phyloP scores from a whole-genome alignment of 2,329 filamentous ascomycete genomes.

The Magnaporthiopsis rhizophila region DNA sequence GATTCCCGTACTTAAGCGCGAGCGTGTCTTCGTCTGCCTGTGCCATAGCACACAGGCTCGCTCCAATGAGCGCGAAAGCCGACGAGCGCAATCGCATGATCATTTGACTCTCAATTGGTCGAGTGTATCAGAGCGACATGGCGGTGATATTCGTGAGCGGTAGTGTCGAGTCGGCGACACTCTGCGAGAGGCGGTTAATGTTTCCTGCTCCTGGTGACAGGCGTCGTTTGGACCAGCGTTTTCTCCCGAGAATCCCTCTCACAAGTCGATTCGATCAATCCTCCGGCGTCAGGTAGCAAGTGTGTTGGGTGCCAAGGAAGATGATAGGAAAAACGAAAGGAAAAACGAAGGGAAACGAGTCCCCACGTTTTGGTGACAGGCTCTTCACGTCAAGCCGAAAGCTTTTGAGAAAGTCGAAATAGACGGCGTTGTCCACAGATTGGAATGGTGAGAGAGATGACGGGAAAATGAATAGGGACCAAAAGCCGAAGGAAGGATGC shows the following conservation, averaged over 20 bases:
- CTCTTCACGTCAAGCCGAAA: not conserved
- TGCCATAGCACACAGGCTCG: not conserved
- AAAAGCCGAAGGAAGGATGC: not conserved
- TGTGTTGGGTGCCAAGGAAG: not conserved
- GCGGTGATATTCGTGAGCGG: not conserved
- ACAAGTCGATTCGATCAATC: not conserved
- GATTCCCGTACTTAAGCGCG: no score
- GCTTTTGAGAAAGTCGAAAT: not conserved
- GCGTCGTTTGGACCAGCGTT: not conserved
- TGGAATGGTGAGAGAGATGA: not conserved
- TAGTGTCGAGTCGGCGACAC: not conserved
- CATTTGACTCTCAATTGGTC: not conserved
- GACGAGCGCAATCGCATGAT: not conserved
- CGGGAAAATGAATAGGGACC: not conserved
- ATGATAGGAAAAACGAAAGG: no score
- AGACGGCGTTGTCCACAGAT: not conserved
- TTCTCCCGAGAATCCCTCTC: not conserved
- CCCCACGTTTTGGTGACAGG: not conserved
- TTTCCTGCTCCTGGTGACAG: not conserved
- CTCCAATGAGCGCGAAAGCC: not conserved
- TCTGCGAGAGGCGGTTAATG: not conserved
- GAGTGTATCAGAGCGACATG: not conserved
- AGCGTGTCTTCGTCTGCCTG: no score
- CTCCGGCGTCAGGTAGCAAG: not conserved
- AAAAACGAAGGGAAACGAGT: no score